phyloP scores from a whole-genome alignment of 495 filamentous ascomycete species.

The Amniculicola lignicola region DNA sequence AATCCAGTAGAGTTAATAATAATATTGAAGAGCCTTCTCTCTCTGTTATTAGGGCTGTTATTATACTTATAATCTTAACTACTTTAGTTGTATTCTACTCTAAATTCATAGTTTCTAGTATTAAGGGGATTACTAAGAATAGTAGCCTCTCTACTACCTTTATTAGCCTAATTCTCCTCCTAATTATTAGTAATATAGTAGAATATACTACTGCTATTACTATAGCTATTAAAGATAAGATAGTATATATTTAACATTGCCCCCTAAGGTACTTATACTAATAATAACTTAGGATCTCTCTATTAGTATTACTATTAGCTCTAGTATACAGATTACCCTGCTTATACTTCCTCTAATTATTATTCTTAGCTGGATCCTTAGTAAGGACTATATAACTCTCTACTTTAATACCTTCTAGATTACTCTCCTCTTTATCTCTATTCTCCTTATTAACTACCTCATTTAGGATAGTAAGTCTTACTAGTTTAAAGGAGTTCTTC shows the following conservation, averaged over 20 bases:
- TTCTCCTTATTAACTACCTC: slow-evolving; percentile 86
- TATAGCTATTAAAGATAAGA: slow-evolving; percentile 91
- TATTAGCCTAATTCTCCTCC: slow-evolving; percentile 91
- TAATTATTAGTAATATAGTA: slow-evolving; percentile 95
- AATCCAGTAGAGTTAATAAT: slow-evolving; percentile 52
- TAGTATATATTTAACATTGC: too few relatives aligned
- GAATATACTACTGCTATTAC: slow-evolving; percentile 95
- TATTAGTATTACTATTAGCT: slow-evolving; percentile 89
- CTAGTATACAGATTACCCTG: slow-evolving; percentile 89
- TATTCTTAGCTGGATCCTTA: slow-evolving; percentile 86
- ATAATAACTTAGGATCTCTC: too few relatives aligned
- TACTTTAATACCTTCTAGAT: slow-evolving; percentile 93
- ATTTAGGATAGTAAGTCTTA: slow-evolving; percentile 78
- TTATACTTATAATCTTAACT: slow-evolving; percentile 68
- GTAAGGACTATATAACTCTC: slow-evolving; percentile 71
- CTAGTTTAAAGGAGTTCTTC: slow-evolving; percentile 43
- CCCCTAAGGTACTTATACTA: too few relatives aligned
- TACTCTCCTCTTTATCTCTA: slow-evolving; percentile 83
- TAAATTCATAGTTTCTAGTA: slow-evolving; percentile 83
- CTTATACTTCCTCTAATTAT: slow-evolving; percentile 88
- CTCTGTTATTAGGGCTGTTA: slow-evolving; percentile 62
- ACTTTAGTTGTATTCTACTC: slow-evolving; percentile 84
- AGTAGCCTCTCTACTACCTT: slow-evolving; percentile 79
- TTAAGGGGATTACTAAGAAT: slow-evolving; percentile 60
- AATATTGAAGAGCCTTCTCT: slow-evolving; percentile 69